Evolutionary conservation across 208 protist species (phyloP).

Genomic region (Leishmania turanica): DNA sequence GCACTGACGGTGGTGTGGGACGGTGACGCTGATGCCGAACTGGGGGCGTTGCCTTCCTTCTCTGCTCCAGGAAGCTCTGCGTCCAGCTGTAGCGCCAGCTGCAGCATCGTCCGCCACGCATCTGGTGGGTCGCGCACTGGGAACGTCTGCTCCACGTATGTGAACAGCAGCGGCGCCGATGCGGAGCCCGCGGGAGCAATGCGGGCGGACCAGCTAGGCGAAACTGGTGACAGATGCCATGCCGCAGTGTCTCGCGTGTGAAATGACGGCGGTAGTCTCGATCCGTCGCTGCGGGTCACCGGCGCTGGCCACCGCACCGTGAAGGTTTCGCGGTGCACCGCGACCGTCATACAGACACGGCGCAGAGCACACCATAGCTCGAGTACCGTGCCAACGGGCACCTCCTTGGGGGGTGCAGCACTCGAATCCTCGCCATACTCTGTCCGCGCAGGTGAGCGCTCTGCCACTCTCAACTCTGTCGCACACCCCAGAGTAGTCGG

Average conservation of each 20-base stretch:
- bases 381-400: constrained; percentile 34
- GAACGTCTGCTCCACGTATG: constrained; percentile 75
- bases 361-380: constrained; percentile 80
- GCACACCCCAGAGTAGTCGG: background rate
- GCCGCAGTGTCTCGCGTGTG: background rate
- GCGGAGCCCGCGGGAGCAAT: background rate
- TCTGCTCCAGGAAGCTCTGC: constrained; percentile 21
- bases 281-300: constrained; percentile 46
- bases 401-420: background rate
- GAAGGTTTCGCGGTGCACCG: constrained; percentile 63
- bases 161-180: constrained; percentile 20
- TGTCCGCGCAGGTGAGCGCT: background rate
- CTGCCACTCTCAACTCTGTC: background rate
- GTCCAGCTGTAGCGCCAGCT: constrained; percentile 59
- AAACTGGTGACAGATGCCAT: constrained; percentile 13
- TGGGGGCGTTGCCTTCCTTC: background rate
- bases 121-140: constrained; percentile 51
- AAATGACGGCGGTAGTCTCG: constrained; percentile 19
- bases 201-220: constrained; percentile 10
- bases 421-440: background rate
- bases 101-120: constrained; percentile 70
- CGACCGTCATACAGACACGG: constrained; percentile 70
- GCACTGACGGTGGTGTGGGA: background rate
- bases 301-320: constrained; percentile 82
- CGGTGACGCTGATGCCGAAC: background rate